Conservation (phyloP, 768 basidiomycete species). For the Termitomyces sp. region DNA sequence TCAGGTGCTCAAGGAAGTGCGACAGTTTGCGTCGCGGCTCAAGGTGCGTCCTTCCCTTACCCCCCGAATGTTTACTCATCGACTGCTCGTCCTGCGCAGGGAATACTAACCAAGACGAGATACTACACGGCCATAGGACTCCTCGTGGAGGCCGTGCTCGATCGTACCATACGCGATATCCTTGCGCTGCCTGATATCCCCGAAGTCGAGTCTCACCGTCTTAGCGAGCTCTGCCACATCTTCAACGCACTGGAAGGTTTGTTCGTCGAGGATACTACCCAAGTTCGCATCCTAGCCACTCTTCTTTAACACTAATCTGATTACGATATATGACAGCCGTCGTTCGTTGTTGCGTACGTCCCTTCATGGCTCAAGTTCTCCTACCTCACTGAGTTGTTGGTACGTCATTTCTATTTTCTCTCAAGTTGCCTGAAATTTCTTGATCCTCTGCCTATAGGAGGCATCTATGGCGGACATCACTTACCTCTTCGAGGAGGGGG, state of each 20-base stretch:
- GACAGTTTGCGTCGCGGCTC: constrained; percentile 55
- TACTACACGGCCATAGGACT: constrained; percentile 69
- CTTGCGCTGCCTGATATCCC: constrained; percentile 81
- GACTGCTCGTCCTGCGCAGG: constrained; percentile 29
- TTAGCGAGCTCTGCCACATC: constrained; percentile 79
- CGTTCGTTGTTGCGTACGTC: constrained; percentile 80
- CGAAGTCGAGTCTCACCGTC: constrained; percentile 75
- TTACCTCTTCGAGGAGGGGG: constrained; percentile 87
- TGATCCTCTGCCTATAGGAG: constrained; percentile 43
- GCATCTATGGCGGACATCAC: constrained; percentile 89
- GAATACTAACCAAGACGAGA: constrained; percentile 61
- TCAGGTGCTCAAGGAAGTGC: constrained; percentile 56
- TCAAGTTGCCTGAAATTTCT: background rate
- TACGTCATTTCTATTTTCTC: constrained; percentile 31
- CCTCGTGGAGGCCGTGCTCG: constrained; percentile 62
- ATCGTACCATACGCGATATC: constrained; percentile 64
- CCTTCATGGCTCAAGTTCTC: constrained; percentile 94
- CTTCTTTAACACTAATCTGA: background rate
- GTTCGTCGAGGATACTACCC: constrained; percentile 61
- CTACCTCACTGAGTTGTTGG: constrained; percentile 88
- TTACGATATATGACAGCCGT: constrained; percentile 35
- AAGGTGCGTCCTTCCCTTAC: constrained; percentile 46
- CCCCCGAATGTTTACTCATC: background rate
- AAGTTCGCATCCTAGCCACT: constrained; percentile 31
- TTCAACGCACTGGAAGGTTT: constrained; percentile 75